A percentile compares a stretch with the other conserved stretches of the same genome.
These are phyloP conservation scores for Magnaporthiopsis poae DNA, from an alignment of 2,329 filamentous ascomycete genomes.

Conservation along the genomic window DNA sequence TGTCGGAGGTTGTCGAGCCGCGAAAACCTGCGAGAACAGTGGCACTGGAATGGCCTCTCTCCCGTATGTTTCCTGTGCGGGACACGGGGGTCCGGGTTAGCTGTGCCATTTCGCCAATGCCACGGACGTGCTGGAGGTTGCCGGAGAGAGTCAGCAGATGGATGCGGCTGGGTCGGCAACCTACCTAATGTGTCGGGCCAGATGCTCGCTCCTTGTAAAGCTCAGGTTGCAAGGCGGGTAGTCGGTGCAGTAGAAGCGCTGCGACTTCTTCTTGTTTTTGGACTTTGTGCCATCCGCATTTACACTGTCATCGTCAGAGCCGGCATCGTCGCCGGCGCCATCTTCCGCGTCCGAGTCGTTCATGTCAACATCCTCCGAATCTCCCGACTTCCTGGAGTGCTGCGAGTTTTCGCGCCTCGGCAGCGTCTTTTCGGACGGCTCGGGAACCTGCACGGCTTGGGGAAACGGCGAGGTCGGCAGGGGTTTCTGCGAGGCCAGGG, in stretches of 20 bases:
- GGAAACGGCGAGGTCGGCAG: conserved; percentile 44
- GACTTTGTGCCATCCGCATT: conserved; percentile 57
- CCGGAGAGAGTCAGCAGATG: background rate
- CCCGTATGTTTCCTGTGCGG: conserved; percentile 79
- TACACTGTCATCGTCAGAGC: conserved; percentile 57
- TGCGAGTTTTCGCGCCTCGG: conserved; percentile 49
- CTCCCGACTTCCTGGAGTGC: conserved; percentile 48
- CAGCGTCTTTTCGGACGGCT: conserved; percentile 33
- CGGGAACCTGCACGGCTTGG: conserved; percentile 37
- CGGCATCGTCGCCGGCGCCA: conserved; percentile 37
- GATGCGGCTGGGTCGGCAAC: background rate
- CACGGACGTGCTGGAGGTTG: too few relatives aligned
- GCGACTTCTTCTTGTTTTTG: conserved; percentile 90
- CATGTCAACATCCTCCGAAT: conserved; percentile 65
- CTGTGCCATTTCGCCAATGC: background rate
- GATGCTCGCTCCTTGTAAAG: conserved; percentile 90
- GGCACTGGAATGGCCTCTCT: conserved; percentile 91
- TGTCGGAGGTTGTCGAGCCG: conserved; percentile 89
- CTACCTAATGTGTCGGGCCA: conserved; percentile 86
- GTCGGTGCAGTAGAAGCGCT: conserved; percentile 91
- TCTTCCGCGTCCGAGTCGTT: conserved; percentile 62
- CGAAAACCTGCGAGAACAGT: conserved; percentile 87
- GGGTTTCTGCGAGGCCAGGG: conserved; percentile 40
- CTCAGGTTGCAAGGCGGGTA: conserved; percentile 89
- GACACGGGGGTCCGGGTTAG: conserved; percentile 14